Evolutionary conservation across 2,329 filamentous ascomycete genomes (phyloP), one percentile per base, ranked within the genome.

Genomic region (Trichoderma semiorbis): DNA sequence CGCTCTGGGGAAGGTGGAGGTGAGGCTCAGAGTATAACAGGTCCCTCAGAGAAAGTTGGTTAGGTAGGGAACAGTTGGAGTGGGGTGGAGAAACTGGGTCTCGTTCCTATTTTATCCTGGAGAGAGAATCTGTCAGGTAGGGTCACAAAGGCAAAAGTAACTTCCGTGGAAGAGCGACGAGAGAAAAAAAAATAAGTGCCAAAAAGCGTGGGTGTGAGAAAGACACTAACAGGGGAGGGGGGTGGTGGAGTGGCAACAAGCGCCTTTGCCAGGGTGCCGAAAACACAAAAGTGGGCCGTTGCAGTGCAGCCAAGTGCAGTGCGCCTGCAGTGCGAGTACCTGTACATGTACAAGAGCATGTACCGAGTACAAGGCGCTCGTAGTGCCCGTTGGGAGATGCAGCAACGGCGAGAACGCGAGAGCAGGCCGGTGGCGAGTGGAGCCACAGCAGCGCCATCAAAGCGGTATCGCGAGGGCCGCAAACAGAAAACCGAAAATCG

Each of bases 1-100:
- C 72, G 78, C 79, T 79, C 80, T 77, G 77, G 74, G 74, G 74
- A 78, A 78, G 80, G 71, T 72, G 71, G 71, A 72, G 71, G 71
- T 82, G 81, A 81, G 79, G 81, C 79, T 80, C 80, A 80, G 74
- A 78, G 80, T 80, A 83, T 39, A 67, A 78, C 74, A 80, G 63
- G 62, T 61, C 70, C 72, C 71, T 72, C 71, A 65, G 30, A 71
- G 36, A 72, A 71, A 71, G 72, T 28, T 83, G 82, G 80, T 83
- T 81, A 81, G 82, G 82, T 57, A 67, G 64, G 64, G 82, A 81
- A 84, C 81, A 81, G 80, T 81, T 81, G 79, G 80, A 81, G 83
- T 84, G 83, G 80, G 81, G 83, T 84, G 83, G 83, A 82, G 83
- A 84, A 82, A 82, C 78, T 79, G 81, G 81, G 79, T 81, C 82